phyloP scores from a whole-genome alignment of 306 rosid genomes.

The Neltuma alba region DNA sequence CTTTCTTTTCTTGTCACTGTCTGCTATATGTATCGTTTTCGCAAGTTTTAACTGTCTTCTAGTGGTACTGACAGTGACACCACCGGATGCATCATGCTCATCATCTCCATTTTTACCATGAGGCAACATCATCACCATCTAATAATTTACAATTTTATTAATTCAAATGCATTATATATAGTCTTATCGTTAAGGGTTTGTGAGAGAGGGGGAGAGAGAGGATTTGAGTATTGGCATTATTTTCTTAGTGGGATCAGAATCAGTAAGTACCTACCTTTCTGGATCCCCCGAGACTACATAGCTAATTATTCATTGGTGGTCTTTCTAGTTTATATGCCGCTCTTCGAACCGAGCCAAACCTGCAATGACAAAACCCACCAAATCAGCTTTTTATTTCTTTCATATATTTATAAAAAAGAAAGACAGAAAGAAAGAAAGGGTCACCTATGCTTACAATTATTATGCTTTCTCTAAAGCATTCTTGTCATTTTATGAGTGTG shows the following conservation, averaged over 20 bases:
- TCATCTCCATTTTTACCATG: not conserved
- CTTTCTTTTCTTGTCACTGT: constrained; percentile 27
- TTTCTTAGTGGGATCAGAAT: constrained; percentile 39
- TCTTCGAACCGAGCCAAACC: constrained; percentile 34
- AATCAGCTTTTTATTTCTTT: constrained; percentile 18
- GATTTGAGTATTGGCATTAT: constrained; percentile 20
- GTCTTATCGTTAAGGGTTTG: not conserved
- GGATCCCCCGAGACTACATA: not conserved
- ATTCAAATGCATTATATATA: not conserved
- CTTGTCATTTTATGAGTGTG: constrained; percentile 14
- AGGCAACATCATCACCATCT: constrained; percentile 7
- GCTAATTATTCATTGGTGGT: constrained; percentile 13
- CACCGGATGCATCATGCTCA: constrained; percentile 19
- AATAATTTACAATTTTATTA: not conserved
- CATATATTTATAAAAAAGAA: not conserved
- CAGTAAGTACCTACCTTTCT: constrained; percentile 25
- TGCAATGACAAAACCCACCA: constrained; percentile 31
- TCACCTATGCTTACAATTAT: constrained; percentile 29
- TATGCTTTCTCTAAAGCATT: constrained; percentile 19
- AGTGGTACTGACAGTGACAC: not conserved
- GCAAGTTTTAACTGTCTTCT: constrained; percentile 11
- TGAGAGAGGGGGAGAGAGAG: not conserved
- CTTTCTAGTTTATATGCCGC: constrained; percentile 16
- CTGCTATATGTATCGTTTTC: constrained; percentile 7
- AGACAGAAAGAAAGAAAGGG: not conserved